These are phyloP conservation scores for Phylloporus arenicola DNA, from an alignment of 768 basidiomycete species.

Conservation along the genomic window DNA sequence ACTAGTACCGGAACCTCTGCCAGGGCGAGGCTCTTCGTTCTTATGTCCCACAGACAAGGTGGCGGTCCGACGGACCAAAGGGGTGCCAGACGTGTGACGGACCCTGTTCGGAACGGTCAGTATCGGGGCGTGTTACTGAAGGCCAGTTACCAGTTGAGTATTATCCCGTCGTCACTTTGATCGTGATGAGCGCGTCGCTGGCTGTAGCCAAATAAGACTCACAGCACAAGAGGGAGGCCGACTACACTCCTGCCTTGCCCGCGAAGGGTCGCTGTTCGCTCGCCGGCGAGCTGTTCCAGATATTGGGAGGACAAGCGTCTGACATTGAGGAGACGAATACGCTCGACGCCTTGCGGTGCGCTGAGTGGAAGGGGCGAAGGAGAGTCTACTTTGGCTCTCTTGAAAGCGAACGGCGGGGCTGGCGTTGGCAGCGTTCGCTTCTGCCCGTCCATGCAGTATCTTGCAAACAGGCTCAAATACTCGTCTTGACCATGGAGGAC, in stretches of 20 bases:
- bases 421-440: conserved; percentile 13
- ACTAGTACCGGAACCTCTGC: conserved; percentile 8
- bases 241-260: conserved; percentile 21
- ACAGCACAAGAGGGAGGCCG: conserved; percentile 24
- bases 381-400: conserved; percentile 18
- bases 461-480: conserved; percentile 22
- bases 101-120: conserved; percentile 18
- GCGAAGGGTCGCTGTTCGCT: conserved; percentile 17
- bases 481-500: conserved; percentile 28
- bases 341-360: conserved; percentile 25
- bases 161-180: conserved; percentile 25
- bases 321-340: conserved; percentile 16
- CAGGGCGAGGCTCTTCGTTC: background rate
- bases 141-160: conserved; percentile 25
- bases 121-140: background rate
- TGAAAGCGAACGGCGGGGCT: background rate
- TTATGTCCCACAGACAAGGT: background rate
- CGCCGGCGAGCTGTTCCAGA: conserved; percentile 11
- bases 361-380: conserved; percentile 16
- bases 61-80: background rate
- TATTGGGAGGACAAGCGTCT: conserved; percentile 7
- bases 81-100: background rate
- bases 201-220: conserved; percentile 5
- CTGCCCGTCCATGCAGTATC: conserved; percentile 10
- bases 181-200: conserved; percentile 4